Evolutionary conservation across 2,329 filamentous ascomycete species (phyloP), one percentile per base, ranked within the genome.

Genomic region (Fusarium sp.): DNA sequence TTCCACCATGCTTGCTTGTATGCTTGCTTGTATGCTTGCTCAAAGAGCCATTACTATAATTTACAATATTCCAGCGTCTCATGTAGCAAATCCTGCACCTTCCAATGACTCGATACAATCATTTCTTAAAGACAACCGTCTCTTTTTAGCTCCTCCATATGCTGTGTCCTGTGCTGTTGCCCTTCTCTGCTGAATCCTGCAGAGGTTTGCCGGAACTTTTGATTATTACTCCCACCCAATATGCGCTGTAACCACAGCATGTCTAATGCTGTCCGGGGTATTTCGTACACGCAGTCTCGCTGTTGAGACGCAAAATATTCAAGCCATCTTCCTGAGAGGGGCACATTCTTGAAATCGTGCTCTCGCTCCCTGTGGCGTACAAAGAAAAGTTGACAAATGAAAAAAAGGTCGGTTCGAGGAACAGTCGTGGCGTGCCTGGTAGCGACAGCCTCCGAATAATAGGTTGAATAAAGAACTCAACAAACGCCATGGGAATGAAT

Each of bases 221-320:
- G 69, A 78, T 75, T 75, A 78, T 77, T 76, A 76, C 66, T 73
- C 71, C 69, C 65, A 69, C 71, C 67, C 57, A 69, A 65, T 78
- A 76, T 76, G 63, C 73, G 78, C 67, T 79, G 77, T 71, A 70
- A 66, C 75, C 66, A 62, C 72, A 73, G 70, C 70, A 75, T 76
- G 70, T 79, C 77, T 79, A 78, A 75, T 77, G 69, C 73, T 74
- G 72, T 72, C 71, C 68, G 71, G 73, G 75, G 68, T 80, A 78
- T 70, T 76, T 76, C 61, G 67, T 80, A 81, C 79, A 81, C 75
- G 75, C 77, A 71, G 57, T 78, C 79, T 71, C 77, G 19, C 43
- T 44, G 23, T 49, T 25, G 70, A 80, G 78, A 79, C 62, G 77
- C 76, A 72, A 71, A 65, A 75, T 60, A 59, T 66, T 73, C 57